Percentiles rank a stretch among this genome's conserved stretches.
These are phyloP conservation scores for Eurotiales sp. DNA, from an alignment of 2,329 filamentous ascomycete species.

Conservation along the genomic window DNA sequence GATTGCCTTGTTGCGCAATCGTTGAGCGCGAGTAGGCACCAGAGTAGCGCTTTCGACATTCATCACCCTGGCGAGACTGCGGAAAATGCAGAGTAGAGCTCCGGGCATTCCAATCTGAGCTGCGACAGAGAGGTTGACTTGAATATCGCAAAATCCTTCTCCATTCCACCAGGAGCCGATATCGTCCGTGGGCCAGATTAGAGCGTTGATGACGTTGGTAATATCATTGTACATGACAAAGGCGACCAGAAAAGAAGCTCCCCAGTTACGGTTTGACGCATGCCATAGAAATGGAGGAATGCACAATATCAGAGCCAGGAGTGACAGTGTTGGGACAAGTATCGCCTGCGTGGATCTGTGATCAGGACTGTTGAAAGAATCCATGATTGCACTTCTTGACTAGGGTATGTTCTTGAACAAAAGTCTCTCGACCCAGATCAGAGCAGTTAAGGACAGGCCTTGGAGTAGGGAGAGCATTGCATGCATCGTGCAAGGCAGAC, in stretches of 20 bases:
- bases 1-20: constrained; percentile 44
- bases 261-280: constrained; percentile 57
- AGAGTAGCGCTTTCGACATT: constrained; percentile 55
- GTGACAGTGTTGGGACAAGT: constrained; percentile 47
- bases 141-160: constrained; percentile 60
- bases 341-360: constrained; percentile 26
- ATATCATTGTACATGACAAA: constrained; percentile 57
- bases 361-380: background rate
- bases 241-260: constrained; percentile 54
- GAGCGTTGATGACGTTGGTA: constrained; percentile 57
- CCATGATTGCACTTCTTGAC: background rate
- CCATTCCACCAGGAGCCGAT: constrained; percentile 56
- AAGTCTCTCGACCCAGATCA: background rate
- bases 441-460: background rate
- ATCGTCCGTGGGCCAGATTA: constrained; percentile 62
- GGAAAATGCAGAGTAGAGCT: constrained; percentile 56
- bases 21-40: constrained; percentile 47
- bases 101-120: constrained; percentile 51
- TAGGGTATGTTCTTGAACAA: background rate
- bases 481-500: background rate
- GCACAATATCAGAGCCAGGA: constrained; percentile 50
- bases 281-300: constrained; percentile 60
- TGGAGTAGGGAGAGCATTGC: no score
- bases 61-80: constrained; percentile 58
- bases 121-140: constrained; percentile 56